phyloP scores from a whole-genome alignment of 164 flowering plant genomes.

The Vitis vinifera region DNA sequence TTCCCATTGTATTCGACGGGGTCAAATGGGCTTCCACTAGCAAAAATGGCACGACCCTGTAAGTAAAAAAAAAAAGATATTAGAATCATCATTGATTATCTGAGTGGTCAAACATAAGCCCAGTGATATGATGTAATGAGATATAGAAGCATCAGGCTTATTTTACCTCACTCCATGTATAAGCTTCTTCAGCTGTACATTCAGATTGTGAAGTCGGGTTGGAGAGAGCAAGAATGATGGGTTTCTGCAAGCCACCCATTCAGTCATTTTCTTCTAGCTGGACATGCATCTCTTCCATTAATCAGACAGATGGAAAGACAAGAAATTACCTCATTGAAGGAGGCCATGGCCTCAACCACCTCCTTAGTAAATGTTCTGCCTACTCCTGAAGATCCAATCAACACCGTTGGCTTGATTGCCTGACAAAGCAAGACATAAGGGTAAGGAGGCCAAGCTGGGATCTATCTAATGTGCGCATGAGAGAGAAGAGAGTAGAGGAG shows the following conservation, averaged over 20 bases:
- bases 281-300: neutral
- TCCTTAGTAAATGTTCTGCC: constrained; percentile 61
- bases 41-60: constrained; percentile 63
- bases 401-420: constrained; percentile 58
- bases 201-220: constrained; percentile 71
- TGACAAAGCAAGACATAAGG: constrained; percentile 18
- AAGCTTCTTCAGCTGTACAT: constrained; percentile 69
- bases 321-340: constrained; percentile 49
- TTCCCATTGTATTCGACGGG: constrained; percentile 53
- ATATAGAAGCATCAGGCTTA: neutral
- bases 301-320: neutral
- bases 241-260: constrained; percentile 37
- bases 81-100: neutral
- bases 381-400: constrained; percentile 66
- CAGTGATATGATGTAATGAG: neutral
- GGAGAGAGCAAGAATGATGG: constrained; percentile 59
- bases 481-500: neutral
- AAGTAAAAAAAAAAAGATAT: neutral
- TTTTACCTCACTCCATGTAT: constrained; percentile 53
- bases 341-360: constrained; percentile 62
- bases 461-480: no score
- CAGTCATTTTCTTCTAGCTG: neutral
- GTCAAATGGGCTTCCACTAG: constrained; percentile 63
- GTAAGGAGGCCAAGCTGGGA: neutral
- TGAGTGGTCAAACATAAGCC: neutral